Base-by-base conservation (phyloP, 768 basidiomycete genomes). In the Dacryopinax primogenitus region DNA sequence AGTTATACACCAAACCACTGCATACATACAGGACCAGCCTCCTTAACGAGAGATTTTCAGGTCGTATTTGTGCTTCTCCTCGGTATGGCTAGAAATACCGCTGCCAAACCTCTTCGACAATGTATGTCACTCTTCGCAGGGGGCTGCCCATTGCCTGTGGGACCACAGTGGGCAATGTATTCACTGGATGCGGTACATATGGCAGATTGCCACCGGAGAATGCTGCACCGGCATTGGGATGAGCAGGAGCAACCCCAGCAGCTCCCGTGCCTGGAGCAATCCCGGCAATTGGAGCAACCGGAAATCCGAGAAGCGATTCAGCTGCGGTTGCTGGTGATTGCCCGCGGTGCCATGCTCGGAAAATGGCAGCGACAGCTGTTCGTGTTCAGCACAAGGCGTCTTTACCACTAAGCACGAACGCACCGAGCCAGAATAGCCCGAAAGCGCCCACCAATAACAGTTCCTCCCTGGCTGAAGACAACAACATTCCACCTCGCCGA, bases 81-180 rank as follows among this genome's bases (percentile, higher is more conserved):
- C 37, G n/a, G n/a, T 11, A 11, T 39, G 21, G 9, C 51, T 58
- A 58, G 26, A 23, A 58, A 11, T 21, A 30, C 51, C 21, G 51
- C 51, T 58, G 51, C 3, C 18, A 58, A 26, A 58, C 51, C 30
- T 58, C 51, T 21, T 58, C 51, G 13, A 58, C 51, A 4, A 58
- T 30, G 18, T 58, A 58, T 18, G 51, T 58, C 3, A 58, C 51
- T 23, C 45, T 47, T 47, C 51, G 51, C 13, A 58, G 13, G 32
- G 51, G 51, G 18, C 51, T 58, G 51, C 51, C 51, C 51, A 58
- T 58, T 15, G 51, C 51, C 51, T 58, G 51, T 30, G 51, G 51
- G 26, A 58, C 51, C 9, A 58, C 9, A 3, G 51, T 30, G 4
- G 51, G 51, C 9, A 58, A 13, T 30, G 51, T 28, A 18, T 58